A percentile compares a stretch with the other conserved stretches of the same genome.
These are phyloP conservation scores for Zasmidium angulare DNA, from an alignment of 2,329 filamentous ascomycete species.

Conservation along the genomic window DNA sequence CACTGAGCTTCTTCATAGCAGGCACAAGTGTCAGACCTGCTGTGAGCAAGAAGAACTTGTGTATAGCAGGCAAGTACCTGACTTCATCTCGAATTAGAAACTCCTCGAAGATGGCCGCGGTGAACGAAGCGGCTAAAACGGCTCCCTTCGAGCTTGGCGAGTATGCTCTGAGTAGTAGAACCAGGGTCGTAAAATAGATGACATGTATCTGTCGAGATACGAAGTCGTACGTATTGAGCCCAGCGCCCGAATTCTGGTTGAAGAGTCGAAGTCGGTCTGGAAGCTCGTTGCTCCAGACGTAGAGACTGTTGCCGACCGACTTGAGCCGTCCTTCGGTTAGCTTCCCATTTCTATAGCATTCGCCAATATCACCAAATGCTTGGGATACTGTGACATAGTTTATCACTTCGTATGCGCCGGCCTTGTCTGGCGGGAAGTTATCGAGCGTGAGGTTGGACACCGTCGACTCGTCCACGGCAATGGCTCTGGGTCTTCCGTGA, in stretches of 20 bases:
- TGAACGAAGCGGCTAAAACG: not conserved
- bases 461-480: not conserved
- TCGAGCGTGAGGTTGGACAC: not conserved
- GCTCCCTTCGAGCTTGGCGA: not conserved
- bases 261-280: not conserved
- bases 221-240: not conserved
- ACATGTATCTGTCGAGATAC: not conserved
- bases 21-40: not conserved
- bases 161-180: not conserved
- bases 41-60: not conserved
- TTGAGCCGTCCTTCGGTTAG: not conserved
- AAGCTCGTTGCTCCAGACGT: not conserved
- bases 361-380: not conserved
- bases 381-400: not conserved
- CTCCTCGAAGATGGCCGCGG: not conserved
- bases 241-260: not conserved
- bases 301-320: not conserved
- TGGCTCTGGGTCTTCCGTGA: not conserved
- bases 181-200: not conserved
- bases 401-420: not conserved
- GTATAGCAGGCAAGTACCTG: not conserved
- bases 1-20: not conserved
- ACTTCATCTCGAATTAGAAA: not conserved
- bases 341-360: not conserved
- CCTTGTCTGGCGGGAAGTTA: not conserved